phyloP scores from a whole-genome alignment of 257 asterid species.

The Nicotiana otophora region DNA sequence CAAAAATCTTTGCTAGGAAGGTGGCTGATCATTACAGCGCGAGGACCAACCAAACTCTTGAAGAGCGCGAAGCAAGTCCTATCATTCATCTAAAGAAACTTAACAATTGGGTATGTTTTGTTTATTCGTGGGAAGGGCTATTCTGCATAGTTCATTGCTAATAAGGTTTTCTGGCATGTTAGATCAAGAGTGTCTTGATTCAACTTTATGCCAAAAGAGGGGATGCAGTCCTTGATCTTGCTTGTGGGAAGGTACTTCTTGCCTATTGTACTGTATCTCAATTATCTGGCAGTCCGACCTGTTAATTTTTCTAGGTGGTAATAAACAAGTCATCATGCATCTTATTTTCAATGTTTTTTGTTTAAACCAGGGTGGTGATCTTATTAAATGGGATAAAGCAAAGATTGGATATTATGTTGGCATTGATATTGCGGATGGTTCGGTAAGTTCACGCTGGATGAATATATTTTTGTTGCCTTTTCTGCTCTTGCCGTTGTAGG shows the following conservation, averaged over 20 bases:
- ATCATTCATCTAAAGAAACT: constrained; percentile 94
- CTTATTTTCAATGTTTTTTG: not conserved
- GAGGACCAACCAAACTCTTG: constrained; percentile 90
- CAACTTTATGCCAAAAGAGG: constrained; percentile 79
- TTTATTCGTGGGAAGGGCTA: not conserved
- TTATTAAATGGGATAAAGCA: constrained; percentile 99
- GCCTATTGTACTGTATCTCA: not conserved
- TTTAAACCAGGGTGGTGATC: constrained; percentile 86
- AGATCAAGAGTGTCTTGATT: constrained; percentile 96
- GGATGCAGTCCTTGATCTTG: constrained; percentile 94
- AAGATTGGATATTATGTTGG: constrained; percentile 89
- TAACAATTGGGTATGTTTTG: constrained; percentile 72
- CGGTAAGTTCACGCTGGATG: constrained; percentile 38
- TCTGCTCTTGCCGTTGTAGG: not conserved
- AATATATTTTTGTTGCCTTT: not conserved
- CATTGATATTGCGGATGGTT: constrained; percentile 94
- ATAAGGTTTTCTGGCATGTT: constrained; percentile 9
- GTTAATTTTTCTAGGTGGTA: not conserved
- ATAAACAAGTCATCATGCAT: not conserved
- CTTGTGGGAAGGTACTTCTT: constrained; percentile 82
- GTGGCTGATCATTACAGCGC: constrained; percentile 98
- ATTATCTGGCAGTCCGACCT: not conserved
- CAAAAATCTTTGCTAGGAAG: constrained; percentile 69
- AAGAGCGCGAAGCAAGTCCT: constrained; percentile 97
- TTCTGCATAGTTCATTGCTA: constrained; percentile 8